Evolutionary conservation across 352 stramenopile species (phyloP), one percentile per base, ranked within the genome.

Genomic region (Pythium biforme): DNA sequence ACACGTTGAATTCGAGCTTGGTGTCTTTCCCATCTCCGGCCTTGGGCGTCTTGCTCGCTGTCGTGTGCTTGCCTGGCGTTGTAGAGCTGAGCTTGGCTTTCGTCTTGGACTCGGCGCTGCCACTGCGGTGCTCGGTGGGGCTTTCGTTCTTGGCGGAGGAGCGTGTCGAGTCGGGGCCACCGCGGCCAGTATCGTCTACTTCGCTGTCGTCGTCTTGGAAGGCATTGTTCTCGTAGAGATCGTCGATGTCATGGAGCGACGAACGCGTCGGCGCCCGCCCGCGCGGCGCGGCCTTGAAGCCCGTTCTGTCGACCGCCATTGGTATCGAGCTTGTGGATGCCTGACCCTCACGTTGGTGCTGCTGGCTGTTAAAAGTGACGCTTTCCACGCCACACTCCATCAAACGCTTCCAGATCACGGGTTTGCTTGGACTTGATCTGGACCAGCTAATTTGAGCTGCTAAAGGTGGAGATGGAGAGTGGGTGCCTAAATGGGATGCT

Each of bases 151-250:
- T 62, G 11, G 43, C 47, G 33, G n/a, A 55, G 8, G 26, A 31
- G 2, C 22, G 22, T 40, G 26, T 20, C 19, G 37, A 43, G 2
- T n/a, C 1, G 37, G 37, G 9, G 1, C 7, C 31, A 37, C 14
- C 31, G 10, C 31, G 31, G 10, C 31, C 31, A 37, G 10, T 15
- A 37, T 45, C 11, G 10, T 76, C 64, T n/a, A n/a, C n/a, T 22
- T 66, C 48, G 4, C 72, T 58, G 37, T 83, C 72, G 48, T 89
- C 80, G 26, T 92, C 74, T 11, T 73, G 72, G 23, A 84, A 92
- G n/a, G 79, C 74, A 48, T 90, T 90, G 70, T 79, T 89, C 53
- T 92, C 80, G 62, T 92, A 92, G 22, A 92, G 68, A 62, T 92
- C 78, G 55, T 92, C 82, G 31, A 90, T 83, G 43, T 79, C 75